phyloP scores from a whole-genome alignment of 495 filamentous ascomycete genomes.

The Poronia punctata region DNA sequence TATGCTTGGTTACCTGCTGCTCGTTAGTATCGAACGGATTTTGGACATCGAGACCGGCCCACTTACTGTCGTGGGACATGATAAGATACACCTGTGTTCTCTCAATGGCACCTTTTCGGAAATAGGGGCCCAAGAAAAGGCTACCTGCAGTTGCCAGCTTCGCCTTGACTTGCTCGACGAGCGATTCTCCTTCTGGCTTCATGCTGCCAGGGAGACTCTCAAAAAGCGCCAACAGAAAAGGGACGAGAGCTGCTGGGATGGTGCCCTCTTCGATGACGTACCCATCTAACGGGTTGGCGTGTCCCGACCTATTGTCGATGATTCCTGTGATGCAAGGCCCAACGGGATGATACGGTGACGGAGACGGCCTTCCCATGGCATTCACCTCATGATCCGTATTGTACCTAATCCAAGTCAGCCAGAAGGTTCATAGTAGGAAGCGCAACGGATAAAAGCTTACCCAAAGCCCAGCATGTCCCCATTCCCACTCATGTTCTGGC shows the following conservation, averaged over 20 bases:
- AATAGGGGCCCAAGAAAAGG: constrained; percentile 51
- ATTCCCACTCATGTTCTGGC: constrained; percentile 60
- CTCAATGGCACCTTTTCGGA: constrained; percentile 45
- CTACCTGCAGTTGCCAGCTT: constrained; percentile 44
- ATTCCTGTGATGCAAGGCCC: constrained; percentile 59
- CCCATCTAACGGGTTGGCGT: constrained; percentile 52
- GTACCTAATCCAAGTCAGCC: constrained; percentile 38
- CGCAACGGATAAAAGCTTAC: constrained; percentile 18
- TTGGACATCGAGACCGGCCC: background rate
- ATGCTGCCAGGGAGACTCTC: constrained; percentile 48
- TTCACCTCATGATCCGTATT: constrained; percentile 52
- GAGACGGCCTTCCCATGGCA: constrained; percentile 43
- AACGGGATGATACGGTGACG: constrained; percentile 44
- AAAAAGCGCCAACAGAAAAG: constrained; percentile 51
- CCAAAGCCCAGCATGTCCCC: constrained; percentile 61
- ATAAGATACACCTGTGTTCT: constrained; percentile 61
- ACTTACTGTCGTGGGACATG: constrained; percentile 60
- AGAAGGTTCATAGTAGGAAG: background rate
- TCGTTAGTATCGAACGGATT: constrained; percentile 2
- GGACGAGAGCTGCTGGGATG: constrained; percentile 49
- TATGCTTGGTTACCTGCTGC: constrained; percentile 48
- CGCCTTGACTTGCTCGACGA: constrained; percentile 35
- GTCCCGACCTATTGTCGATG: constrained; percentile 51
- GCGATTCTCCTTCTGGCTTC: constrained; percentile 29
- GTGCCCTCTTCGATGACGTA: constrained; percentile 62